Evolutionary conservation across 2,329 filamentous ascomycete genomes (phyloP).

Genomic region (Aspergillus sclerotialis): DNA sequence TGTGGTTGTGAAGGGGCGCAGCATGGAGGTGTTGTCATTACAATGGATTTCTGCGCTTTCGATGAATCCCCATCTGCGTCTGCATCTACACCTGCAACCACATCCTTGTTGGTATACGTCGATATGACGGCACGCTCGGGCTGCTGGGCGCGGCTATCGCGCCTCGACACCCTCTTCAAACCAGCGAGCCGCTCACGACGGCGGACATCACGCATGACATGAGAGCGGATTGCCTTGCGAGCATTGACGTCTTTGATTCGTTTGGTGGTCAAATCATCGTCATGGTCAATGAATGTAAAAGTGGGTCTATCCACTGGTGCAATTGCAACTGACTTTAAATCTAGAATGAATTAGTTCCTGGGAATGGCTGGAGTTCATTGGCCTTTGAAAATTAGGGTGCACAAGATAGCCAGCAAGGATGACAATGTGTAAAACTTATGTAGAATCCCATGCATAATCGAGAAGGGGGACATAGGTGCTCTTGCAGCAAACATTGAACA

Average conservation of each 20-base stretch:
- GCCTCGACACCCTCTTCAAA: conserved; percentile 27
- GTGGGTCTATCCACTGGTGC: conserved; percentile 21
- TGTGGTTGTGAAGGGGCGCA: conserved; percentile 5
- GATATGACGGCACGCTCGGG: conserved; percentile 6
- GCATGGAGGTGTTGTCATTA: conserved; percentile 10
- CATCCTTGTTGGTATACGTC: conserved; percentile 5
- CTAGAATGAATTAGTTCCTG: conserved; percentile 8
- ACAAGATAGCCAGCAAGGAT: conserved; percentile 4
- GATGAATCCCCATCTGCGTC: conserved; percentile 2
- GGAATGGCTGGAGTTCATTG: conserved; percentile 1
- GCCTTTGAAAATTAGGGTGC: not conserved
- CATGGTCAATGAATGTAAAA: conserved; percentile 37
- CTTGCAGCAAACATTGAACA: too few species aligned
- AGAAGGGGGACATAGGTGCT: too few species aligned
- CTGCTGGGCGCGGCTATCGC: conserved; percentile 12
- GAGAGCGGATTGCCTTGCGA: conserved; percentile 35
- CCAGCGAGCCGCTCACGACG: conserved; percentile 34
- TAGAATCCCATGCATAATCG: too few species aligned
- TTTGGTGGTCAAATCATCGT: conserved; percentile 32
- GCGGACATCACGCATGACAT: conserved; percentile 39
- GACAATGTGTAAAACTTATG: conserved; percentile 1
- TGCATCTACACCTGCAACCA: too few species aligned
- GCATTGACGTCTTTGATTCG: conserved; percentile 32
- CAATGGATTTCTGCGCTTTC: conserved; percentile 9
- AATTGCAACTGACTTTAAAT: conserved; percentile 12